These are phyloP conservation scores for Macadamia integrifolia DNA, from an alignment of 164 flowering plant genomes.

Conservation along the genomic window DNA sequence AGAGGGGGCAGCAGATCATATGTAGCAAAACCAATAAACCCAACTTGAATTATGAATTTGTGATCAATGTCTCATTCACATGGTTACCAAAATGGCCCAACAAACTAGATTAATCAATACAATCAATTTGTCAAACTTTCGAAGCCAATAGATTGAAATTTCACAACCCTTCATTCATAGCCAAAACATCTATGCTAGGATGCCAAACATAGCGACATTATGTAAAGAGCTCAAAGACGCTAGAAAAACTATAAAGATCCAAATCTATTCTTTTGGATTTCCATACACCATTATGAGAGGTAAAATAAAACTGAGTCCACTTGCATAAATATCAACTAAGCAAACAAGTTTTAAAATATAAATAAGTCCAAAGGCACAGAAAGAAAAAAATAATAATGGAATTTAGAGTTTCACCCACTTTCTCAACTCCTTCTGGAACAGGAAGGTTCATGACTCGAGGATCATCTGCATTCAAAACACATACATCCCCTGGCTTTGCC, in stretches of 20 bases:
- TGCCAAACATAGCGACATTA: not conserved
- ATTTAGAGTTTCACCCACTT: conserved; percentile 13
- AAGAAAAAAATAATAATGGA: not conserved
- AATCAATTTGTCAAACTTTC: not conserved
- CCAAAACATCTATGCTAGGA: not conserved
- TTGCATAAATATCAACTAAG: not conserved
- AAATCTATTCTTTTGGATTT: not conserved
- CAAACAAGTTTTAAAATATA: not conserved
- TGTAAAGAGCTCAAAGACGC: not conserved
- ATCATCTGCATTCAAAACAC: conserved; percentile 37
- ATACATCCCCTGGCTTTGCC: conserved; percentile 25
- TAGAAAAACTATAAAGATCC: not conserved
- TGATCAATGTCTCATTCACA: no score
- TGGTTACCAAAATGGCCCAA: no score
- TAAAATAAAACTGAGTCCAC: not conserved
- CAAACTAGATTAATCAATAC: no score
- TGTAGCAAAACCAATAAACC: no score
- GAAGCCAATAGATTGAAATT: not conserved
- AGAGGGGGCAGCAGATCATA: no score
- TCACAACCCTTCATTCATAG: not conserved
- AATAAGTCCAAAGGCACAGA: not conserved
- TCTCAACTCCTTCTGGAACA: conserved; percentile 27
- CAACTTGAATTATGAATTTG: no score
- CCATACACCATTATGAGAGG: no score
- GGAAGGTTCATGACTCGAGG: conserved; percentile 26